Conservation (phyloP, 2,329 filamentous ascomycete species). For the Exophiala dermatitidis region DNA sequence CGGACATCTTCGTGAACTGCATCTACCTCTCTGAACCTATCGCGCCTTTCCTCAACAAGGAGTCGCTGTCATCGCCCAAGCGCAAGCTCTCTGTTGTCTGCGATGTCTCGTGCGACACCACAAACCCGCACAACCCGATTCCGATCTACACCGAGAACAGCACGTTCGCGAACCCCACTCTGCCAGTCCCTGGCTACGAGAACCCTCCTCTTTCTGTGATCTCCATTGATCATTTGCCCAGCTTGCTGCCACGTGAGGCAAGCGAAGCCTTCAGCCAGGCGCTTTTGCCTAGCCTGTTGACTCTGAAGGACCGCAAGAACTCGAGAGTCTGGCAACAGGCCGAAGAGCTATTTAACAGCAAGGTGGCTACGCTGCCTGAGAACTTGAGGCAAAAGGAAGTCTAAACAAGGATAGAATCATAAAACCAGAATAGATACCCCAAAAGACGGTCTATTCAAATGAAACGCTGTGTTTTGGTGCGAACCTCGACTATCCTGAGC, state of each 20-base stretch:
- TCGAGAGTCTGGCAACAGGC: conserved; percentile 75
- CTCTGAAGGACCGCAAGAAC: conserved; percentile 66
- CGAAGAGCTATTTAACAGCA: conserved; percentile 66
- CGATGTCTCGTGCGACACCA: conserved; percentile 53
- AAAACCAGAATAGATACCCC: not conserved
- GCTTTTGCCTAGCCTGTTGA: conserved; percentile 67
- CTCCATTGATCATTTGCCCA: conserved; percentile 78
- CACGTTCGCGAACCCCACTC: conserved; percentile 81
- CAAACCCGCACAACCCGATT: conserved; percentile 44
- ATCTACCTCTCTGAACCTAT: conserved; percentile 78
- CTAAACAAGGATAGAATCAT: not conserved
- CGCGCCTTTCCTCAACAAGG: conserved; percentile 69
- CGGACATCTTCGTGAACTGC: conserved; percentile 76
- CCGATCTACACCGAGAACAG: conserved; percentile 80
- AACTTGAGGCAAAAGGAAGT: conserved; percentile 15
- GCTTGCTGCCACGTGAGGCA: conserved; percentile 75
- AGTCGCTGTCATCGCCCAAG: conserved; percentile 58
- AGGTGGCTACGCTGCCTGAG: conserved; percentile 62
- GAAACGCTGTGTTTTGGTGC: not conserved
- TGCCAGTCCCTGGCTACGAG: conserved; percentile 58
- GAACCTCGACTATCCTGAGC: not conserved
- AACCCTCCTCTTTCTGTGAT: conserved; percentile 67
- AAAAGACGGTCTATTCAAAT: not conserved
- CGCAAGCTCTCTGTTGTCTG: conserved; percentile 74
- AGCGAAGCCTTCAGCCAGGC: conserved; percentile 76